phyloP scores from a whole-genome alignment of 352 stramenopile genomes.

The Thraustochytrium sp. region DNA sequence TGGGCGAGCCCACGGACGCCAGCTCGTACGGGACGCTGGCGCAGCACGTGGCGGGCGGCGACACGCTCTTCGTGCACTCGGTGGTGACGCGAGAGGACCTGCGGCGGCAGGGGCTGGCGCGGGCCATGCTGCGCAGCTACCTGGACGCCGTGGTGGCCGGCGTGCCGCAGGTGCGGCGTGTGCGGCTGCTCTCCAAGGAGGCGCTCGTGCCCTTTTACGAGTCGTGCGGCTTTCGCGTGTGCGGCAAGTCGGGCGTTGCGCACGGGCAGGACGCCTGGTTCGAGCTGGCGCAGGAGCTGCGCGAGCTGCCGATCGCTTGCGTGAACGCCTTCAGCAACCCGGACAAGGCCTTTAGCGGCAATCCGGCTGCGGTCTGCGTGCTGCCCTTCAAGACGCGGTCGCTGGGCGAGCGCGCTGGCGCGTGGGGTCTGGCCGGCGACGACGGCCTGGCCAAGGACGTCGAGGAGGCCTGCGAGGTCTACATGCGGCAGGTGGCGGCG shows the following conservation, averaged over 20 bases:
- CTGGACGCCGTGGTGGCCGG: slow-evolving; percentile 52
- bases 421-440: neutral
- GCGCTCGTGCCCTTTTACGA: slow-evolving; percentile 76
- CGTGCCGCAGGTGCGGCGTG: slow-evolving; percentile 57
- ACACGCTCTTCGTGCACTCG: slow-evolving; percentile 76
- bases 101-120: slow-evolving; percentile 63
- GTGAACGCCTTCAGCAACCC: slow-evolving; percentile 59
- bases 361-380: slow-evolving; percentile 80
- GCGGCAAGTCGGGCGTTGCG: slow-evolving; percentile 61
- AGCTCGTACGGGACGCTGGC: too few relatives aligned
- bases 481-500: slow-evolving; percentile 66
- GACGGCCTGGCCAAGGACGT: neutral
- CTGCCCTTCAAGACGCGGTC: slow-evolving; percentile 45
- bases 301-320: slow-evolving; percentile 51
- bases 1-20: slow-evolving; percentile 64
- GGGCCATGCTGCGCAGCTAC: slow-evolving; percentile 71
- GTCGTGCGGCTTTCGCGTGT: slow-evolving; percentile 65
- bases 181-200: slow-evolving; percentile 72
- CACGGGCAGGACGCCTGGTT: slow-evolving; percentile 75
- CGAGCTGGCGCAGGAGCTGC: slow-evolving; percentile 53
- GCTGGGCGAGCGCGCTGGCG: neutral
- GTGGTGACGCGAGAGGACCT: slow-evolving; percentile 66
- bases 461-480: slow-evolving; percentile 47
- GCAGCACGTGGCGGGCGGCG: slow-evolving; percentile 66
- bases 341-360: slow-evolving; percentile 65